A percentile compares a stretch with the other conserved stretches of the same genome.
Conservation (phyloP, 768 basidiomycete genomes). For the Cantharellus cinnabarinus region DNA sequence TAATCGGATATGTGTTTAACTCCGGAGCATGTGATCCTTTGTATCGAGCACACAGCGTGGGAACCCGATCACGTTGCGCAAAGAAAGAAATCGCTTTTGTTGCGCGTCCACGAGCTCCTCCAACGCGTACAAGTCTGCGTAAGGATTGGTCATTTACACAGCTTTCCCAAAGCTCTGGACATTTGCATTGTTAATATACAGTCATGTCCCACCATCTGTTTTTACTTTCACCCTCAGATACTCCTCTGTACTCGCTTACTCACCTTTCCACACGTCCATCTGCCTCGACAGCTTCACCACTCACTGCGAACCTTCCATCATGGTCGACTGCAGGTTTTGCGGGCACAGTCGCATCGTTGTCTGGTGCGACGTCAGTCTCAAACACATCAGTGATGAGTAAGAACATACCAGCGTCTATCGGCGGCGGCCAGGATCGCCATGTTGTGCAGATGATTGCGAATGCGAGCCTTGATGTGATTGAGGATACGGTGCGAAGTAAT, state of each 20-base stretch:
- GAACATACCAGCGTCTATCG: slow-evolving; percentile 37
- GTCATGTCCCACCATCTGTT: slow-evolving; percentile 76
- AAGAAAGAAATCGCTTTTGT: no score
- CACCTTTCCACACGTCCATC: slow-evolving; percentile 63
- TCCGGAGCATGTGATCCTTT: no score
- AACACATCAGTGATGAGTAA: slow-evolving; percentile 29
- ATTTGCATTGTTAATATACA: not conserved
- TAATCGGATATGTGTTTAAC: no score
- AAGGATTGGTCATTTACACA: no score
- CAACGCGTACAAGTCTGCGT: no score
- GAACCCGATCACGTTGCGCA: no score
- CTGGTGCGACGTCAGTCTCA: slow-evolving; percentile 49
- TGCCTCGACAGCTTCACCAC: slow-evolving; percentile 36
- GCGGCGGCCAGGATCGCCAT: slow-evolving; percentile 72
- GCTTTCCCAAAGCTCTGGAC: not conserved
- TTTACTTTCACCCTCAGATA: slow-evolving; percentile 68
- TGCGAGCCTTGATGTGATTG: slow-evolving; percentile 83
- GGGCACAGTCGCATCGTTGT: slow-evolving; percentile 69
- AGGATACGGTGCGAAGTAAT: slow-evolving; percentile 77
- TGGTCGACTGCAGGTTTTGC: slow-evolving; percentile 88
- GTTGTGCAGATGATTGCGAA: slow-evolving; percentile 99
- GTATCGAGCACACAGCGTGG: no score
- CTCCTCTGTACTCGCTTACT: slow-evolving; percentile 64
- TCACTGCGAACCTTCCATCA: slow-evolving; percentile 66
- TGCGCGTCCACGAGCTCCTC: no score